Base-by-base conservation (phyloP, 1,139 yeast species). In the Cylindricascospora bacillispora region DNA sequence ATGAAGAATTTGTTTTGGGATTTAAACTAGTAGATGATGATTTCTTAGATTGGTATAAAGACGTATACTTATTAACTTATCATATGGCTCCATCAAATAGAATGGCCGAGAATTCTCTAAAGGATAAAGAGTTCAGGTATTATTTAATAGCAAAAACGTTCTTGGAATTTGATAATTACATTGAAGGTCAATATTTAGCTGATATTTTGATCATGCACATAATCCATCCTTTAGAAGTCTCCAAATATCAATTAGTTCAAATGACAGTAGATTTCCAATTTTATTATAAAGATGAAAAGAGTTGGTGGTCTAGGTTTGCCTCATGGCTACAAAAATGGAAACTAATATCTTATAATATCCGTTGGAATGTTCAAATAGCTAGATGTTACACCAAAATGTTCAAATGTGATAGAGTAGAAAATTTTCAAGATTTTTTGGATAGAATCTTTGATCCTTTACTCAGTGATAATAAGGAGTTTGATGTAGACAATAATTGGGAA, bases 251-350 rank as follows among this genome's bases (percentile, higher is more conserved):
- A 27, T 29, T 47, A 12, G 45, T 43, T 3, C 54, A 50, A 30
- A 37, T 49, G 7, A 46, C 54, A 4, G 47, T 50, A n/a, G 54
- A 49, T 32, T 50, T 43, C 26, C 47, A 45, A 29, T 50, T 48
- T 34, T 38, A 37, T 28, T 27, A 30, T 2, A 28, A 31, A 5
- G 36, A 28, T 5, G 34, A 31, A 11, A 35, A 34, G n/a, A 36
- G 35, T 26, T 50, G 53, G 54, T 50, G 54, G 54, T 16, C 17
- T 1, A 47, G 35, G 27, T 50, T 50, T 30, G 29, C 52, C 3
- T 31, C 35, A 13, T 50, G 55, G 55, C 28, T 50, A 6, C 34
- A 38, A n/a, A 45, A 35, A 32, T 48, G 54, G 49, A 46, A 47
- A 27, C 30, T 50, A 14, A 39, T 48, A 1, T 50, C 55, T 2